These are phyloP conservation scores for Amyloporia xantha DNA, from an alignment of 768 basidiomycete genomes.

Conservation along the genomic window DNA sequence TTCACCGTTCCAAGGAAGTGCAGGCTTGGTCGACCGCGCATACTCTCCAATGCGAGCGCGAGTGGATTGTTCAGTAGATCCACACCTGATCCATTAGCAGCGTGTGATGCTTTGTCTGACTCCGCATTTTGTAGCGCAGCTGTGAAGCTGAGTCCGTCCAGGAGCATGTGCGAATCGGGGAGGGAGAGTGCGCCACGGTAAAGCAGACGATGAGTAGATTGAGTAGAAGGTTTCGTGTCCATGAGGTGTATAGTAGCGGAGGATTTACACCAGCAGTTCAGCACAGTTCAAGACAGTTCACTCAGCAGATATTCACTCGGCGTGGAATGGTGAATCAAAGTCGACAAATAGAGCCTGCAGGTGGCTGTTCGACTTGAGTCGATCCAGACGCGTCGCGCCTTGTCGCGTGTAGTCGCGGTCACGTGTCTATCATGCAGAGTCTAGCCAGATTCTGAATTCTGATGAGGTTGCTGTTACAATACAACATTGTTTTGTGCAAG, in stretches of 20 bases:
- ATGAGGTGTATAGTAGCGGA: not conserved
- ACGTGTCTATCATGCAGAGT: not conserved
- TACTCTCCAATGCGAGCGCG: constrained; percentile 69
- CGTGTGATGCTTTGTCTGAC: not conserved
- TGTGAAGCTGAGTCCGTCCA: constrained; percentile 71
- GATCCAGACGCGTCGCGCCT: not conserved
- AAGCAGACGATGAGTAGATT: constrained; percentile 45
- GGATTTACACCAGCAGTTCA: no score
- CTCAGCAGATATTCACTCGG: no score
- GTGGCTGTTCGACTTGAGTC: not conserved
- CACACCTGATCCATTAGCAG: constrained; percentile 2
- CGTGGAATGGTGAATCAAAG: not conserved
- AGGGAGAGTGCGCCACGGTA: constrained; percentile 72
- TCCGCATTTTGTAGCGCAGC: not conserved
- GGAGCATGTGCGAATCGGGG: constrained; percentile 62
- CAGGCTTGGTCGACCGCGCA: constrained; percentile 66
- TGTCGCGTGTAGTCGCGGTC: not conserved
- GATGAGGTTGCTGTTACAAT: no score
- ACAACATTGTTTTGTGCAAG: no score
- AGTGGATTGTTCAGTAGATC: constrained; percentile 58
- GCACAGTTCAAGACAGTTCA: no score
- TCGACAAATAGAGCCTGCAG: not conserved
- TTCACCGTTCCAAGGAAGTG: constrained; percentile 49
- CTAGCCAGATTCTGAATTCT: not conserved
- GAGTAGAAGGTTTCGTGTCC: not conserved